Evolutionary conservation across 768 basidiomycete genomes (phyloP), one percentile per base, ranked within the genome.

Genomic region (Pisolithus sp.): DNA sequence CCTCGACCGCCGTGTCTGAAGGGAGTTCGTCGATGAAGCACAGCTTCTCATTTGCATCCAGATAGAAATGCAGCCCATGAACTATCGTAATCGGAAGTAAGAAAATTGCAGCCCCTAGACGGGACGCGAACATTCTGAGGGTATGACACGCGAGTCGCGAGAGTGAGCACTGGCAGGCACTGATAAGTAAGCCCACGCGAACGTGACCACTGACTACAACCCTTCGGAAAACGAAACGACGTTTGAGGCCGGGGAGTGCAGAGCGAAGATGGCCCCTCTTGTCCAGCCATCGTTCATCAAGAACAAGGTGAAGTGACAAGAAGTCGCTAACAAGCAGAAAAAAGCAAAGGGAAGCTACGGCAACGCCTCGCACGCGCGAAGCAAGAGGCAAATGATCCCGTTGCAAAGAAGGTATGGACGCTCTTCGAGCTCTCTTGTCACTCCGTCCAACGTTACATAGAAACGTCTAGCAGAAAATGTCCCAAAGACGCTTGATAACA

Each of bases 21-120:
- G 96, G 95, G 18, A 98, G 74, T 67, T 99, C 96, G 65, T 98
- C 96, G 53, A 98, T 80, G 72, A 98, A 98, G 68, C 96, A 99
- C 45, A 89, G 80, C 62, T 87, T 85, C 68, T 96, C 91, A 63
- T 90, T 88, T 17, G 93, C 85, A 65, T 96, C 93, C 52, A 99
- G 81, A 67, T 99, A 99, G 70, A 98, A 96, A 66, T 99, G 96
- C 24, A 99, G 83, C 26, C 89, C 92, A 65, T 85, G 79, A 17
- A 74, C 77, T 18, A 76, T 63, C 38, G 74, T 70, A 21, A 72
- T 66, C 56, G 75, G 57, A 49, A 72, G 61, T 52, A 76, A 62
- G 38, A 74, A 57, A 43, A 45, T 53, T 15, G 51, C 31, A 23
- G 34, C 46, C 34, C 46, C 52, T 51, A 49, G 48, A 36, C 61